Conservation (phyloP, 1,284 basidiomycete species). For the Coniferiporia sulphurascens region DNA sequence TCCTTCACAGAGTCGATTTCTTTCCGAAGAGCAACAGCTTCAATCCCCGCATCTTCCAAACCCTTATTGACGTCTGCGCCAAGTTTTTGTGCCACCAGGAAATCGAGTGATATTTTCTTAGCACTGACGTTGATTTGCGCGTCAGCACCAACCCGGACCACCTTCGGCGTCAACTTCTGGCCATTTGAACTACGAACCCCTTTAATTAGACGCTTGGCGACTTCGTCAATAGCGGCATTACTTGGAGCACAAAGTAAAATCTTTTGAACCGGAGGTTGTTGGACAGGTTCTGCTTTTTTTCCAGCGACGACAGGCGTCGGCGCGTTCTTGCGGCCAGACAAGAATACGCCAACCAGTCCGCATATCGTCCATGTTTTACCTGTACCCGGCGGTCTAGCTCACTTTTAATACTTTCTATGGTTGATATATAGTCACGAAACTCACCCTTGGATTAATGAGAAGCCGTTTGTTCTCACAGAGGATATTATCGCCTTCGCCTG, state of each 20-base stretch:
- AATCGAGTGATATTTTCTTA: slow-evolving; percentile 85
- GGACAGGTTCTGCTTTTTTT: slow-evolving; percentile 33
- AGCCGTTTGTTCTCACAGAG: slow-evolving; percentile 72
- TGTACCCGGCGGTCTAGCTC: slow-evolving; percentile 86
- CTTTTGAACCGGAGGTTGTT: slow-evolving; percentile 59
- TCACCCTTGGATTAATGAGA: slow-evolving; percentile 94
- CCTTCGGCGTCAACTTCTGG: slow-evolving; percentile 57
- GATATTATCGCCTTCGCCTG: slow-evolving; percentile 89
- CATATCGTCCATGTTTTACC: slow-evolving; percentile 99
- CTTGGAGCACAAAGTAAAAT: slow-evolving; percentile 94
- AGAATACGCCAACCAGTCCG: slow-evolving; percentile 84
- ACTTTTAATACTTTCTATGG: background rate
- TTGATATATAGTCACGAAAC: slow-evolving; percentile 23
- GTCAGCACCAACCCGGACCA: slow-evolving; percentile 87
- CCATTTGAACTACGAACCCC: slow-evolving; percentile 63
- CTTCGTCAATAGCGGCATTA: slow-evolving; percentile 98
- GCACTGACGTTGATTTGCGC: slow-evolving; percentile 78
- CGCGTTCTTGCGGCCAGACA: slow-evolving; percentile 54
- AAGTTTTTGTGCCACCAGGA: slow-evolving; percentile 76
- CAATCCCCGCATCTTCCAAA: slow-evolving; percentile 45
- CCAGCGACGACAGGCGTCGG: slow-evolving; percentile 46
- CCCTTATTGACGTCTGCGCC: slow-evolving; percentile 39
- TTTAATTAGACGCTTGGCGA: slow-evolving; percentile 83
- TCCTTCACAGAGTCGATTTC: slow-evolving; percentile 69
- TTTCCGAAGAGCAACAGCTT: slow-evolving; percentile 56